Base-by-base conservation (phyloP, 2,329 filamentous ascomycete genomes). In the Stagonosporopsis tanaceti region DNA sequence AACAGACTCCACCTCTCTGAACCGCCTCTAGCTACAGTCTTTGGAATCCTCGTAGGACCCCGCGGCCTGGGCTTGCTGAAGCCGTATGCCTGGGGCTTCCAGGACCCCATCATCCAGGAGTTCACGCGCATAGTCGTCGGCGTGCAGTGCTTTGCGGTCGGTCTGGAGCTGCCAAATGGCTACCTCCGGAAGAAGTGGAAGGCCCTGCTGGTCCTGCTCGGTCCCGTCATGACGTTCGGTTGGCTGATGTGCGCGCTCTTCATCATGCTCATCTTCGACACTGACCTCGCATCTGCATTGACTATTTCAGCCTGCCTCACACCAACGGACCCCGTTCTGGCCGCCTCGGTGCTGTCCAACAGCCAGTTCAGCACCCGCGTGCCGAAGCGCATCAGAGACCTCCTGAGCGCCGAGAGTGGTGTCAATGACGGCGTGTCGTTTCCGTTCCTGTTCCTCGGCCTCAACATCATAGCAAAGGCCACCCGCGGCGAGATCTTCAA, bases 371-470 rank as follows among this genome's bases (percentile, higher is more conserved):
- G 80, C 51, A 74, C 75, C 1, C 68, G 84, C 14, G 79, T 86
- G 1, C 84, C 84, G 0, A 80, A 77, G 55, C 76, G 83, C 4
- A 69, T 86, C 40, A 80, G 80, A 39, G 76, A 85, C 63, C 70
- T 86, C 45, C 74, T 86, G 9, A 78, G 79, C 17, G 83, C 84
- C 0, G 84, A 86, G 62, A 82, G 79, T 39, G 84, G 82, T 1
- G 84, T 81, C 64, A 86, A 86, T 55, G 84, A 86, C 59, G 84
- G 81, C 8, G 75, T 83, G 5, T 82, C 81, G 0, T 85, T 85
- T 57, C 84, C 84, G 0, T 86, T 86, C 64, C 70, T 86, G 1
- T 86, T 84, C 62, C 68, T 82, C n/a, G 83, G 82, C 0, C 65
- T 86, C 0, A 79, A 77, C 46, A 70, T 80, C 20, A 65, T 84